These are phyloP conservation scores for Boletus semigastroideus DNA, from an alignment of 1,284 basidiomycete genomes.

Conservation along the genomic window DNA sequence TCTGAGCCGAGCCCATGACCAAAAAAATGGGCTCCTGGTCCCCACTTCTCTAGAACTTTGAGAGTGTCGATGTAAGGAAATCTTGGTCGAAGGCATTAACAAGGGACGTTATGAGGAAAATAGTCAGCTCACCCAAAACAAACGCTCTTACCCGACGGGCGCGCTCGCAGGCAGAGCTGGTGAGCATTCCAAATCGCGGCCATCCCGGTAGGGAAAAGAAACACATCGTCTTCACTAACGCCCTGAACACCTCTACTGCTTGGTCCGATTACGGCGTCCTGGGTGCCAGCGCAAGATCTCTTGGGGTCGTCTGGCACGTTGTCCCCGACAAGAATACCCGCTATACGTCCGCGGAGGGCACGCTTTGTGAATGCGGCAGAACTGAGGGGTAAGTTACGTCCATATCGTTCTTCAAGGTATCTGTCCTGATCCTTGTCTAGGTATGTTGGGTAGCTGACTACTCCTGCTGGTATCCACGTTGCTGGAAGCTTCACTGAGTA, in stretches of 20 bases:
- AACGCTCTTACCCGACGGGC: constrained; percentile 74
- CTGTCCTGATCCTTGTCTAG: constrained; percentile 51
- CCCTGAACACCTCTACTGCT: constrained; percentile 61
- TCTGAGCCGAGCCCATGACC: constrained; percentile 81
- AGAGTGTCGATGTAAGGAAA: constrained; percentile 99
- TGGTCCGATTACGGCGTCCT: constrained; percentile 49
- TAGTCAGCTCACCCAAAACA: constrained; percentile 82
- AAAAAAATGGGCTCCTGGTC: constrained; percentile 90
- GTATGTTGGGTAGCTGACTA: background rate
- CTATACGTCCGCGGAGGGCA: constrained; percentile 85
- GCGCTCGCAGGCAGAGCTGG: constrained; percentile 59
- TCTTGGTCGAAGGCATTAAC: constrained; percentile 41
- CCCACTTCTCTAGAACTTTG: constrained; percentile 96
- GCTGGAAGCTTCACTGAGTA: constrained; percentile 54
- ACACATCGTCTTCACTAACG: constrained; percentile 85
- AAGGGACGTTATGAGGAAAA: background rate
- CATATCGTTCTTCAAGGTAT: constrained; percentile 94
- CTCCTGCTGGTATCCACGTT: constrained; percentile 15
- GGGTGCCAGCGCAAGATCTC: constrained; percentile 45
- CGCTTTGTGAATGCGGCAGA: constrained; percentile 80
- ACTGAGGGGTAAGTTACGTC: constrained; percentile 82
- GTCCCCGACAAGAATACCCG: constrained; percentile 79
- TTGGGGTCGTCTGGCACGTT: constrained; percentile 37
- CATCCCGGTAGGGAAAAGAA: constrained; percentile 88
- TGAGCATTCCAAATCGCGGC: constrained; percentile 91